Conservation (phyloP, 2,329 filamentous ascomycete species). For the Trichoderma sp. region DNA sequence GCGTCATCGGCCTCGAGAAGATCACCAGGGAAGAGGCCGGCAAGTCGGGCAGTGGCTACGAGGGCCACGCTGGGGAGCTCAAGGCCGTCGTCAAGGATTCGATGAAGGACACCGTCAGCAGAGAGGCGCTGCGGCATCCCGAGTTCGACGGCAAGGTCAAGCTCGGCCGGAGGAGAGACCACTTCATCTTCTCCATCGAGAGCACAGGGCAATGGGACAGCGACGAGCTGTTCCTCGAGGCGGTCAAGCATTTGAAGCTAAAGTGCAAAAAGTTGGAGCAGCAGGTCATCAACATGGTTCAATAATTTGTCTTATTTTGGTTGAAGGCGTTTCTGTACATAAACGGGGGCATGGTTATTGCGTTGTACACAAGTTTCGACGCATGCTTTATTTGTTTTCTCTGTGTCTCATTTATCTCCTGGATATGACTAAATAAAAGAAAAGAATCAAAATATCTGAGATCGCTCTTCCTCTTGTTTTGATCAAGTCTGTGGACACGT, state of each 20-base stretch:
- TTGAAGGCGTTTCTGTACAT: slow-evolving; percentile 15
- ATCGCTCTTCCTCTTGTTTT: background rate
- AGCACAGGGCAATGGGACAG: slow-evolving; percentile 94
- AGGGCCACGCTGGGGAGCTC: slow-evolving; percentile 71
- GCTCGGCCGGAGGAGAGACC: slow-evolving; percentile 83
- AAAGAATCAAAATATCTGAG: background rate
- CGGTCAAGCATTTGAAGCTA: slow-evolving; percentile 76
- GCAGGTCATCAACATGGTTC: slow-evolving; percentile 64
- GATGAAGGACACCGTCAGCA: slow-evolving; percentile 92
- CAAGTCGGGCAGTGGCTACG: slow-evolving; percentile 60
- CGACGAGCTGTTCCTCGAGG: slow-evolving; percentile 88
- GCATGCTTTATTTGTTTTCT: slow-evolving; percentile 24
- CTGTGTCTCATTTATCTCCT: slow-evolving; percentile 20
- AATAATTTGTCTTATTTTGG: slow-evolving; percentile 32
- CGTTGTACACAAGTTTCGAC: slow-evolving; percentile 21
- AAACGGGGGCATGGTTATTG: slow-evolving; percentile 15
- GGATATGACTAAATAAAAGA: background rate
- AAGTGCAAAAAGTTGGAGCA: slow-evolving; percentile 75
- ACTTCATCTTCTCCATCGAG: slow-evolving; percentile 96
- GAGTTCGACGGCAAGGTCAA: slow-evolving; percentile 97
- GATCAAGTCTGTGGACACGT: background rate
- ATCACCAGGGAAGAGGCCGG: slow-evolving; percentile 66
- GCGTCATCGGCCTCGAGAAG: slow-evolving; percentile 77
- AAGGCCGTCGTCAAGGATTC: slow-evolving; percentile 86
- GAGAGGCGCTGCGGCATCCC: slow-evolving; percentile 84